Percentiles rank a stretch among this genome's conserved stretches.
These are phyloP conservation scores for Raddia guianensis DNA, from an alignment of 176 grass and related monocot genomes.

Conservation along the genomic window DNA sequence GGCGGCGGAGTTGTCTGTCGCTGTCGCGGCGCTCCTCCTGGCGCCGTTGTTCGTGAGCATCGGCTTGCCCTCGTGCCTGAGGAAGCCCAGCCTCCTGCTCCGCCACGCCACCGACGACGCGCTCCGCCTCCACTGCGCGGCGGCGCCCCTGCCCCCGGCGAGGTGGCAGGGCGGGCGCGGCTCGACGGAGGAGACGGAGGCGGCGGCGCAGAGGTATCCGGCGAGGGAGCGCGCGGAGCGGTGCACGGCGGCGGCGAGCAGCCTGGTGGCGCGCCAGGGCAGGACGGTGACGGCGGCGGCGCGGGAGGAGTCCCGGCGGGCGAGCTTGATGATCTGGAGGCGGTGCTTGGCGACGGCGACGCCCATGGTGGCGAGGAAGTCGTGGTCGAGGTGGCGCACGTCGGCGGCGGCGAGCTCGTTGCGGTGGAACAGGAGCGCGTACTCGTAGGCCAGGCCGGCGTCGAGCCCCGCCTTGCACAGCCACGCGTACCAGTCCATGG, in stretches of 20 bases:
- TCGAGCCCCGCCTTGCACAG: slow-evolving; percentile 60
- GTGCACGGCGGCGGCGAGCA: slow-evolving; percentile 51
- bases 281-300: slow-evolving; percentile 18
- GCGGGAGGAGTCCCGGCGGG: slow-evolving; percentile 22
- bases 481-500: slow-evolving; percentile 99
- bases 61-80: slow-evolving; percentile 27
- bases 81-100: background rate
- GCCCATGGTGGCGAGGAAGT: slow-evolving; percentile 80
- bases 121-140: slow-evolving; percentile 12
- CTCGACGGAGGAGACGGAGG: too few species aligned
- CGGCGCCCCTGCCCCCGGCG: background rate
- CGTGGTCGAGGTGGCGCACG: slow-evolving; percentile 74
- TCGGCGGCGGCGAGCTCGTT: slow-evolving; percentile 73
- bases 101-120: background rate
- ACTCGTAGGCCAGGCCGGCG: slow-evolving; percentile 54
- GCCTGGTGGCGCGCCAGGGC: slow-evolving; percentile 40
- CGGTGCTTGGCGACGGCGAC: slow-evolving; percentile 87
- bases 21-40: background rate
- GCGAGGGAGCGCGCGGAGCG: slow-evolving; percentile 45
- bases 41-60: slow-evolving; percentile 26
- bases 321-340: slow-evolving; percentile 83
- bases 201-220: slow-evolving; percentile 40
- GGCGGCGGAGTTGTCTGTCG: background rate
- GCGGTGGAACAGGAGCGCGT: slow-evolving; percentile 70
- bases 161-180: slow-evolving; percentile 20